phyloP scores from a whole-genome alignment of 176 grass and related monocot species.

The Carex cristatella region DNA sequence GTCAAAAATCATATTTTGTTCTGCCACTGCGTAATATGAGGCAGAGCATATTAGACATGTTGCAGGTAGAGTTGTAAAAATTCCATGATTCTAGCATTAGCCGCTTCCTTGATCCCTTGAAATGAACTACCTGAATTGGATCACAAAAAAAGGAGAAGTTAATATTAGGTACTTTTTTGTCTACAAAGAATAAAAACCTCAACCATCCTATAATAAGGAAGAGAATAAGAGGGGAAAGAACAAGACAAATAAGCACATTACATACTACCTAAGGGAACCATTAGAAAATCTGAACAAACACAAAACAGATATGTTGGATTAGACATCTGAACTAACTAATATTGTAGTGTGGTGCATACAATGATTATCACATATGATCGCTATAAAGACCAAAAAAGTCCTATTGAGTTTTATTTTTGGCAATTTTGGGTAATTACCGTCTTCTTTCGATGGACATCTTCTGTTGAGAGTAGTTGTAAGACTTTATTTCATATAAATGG shows the following conservation, averaged over 20 bases:
- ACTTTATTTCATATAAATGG: too few species aligned
- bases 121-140: constrained; percentile 69
- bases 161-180: background rate
- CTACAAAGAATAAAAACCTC: background rate
- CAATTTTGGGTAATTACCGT: too few species aligned
- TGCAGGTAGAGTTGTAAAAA: constrained; percentile 67
- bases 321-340: background rate
- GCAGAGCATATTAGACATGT: constrained; percentile 66
- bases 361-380: background rate
- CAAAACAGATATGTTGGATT: background rate
- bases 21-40: constrained; percentile 78
- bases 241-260: background rate
- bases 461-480: too few species aligned
- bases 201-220: background rate
- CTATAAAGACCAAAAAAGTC: background rate
- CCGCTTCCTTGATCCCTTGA: constrained; percentile 90
- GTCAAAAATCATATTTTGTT: constrained; percentile 91
- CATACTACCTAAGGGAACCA: background rate
- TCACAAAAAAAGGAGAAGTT: background rate
- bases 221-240: background rate
- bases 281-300: background rate
- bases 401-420: too few species aligned
- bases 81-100: constrained; percentile 90
- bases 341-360: background rate
- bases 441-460: too few species aligned